Evolutionary conservation across 2,329 filamentous ascomycete species (phyloP).

Genomic region (Alternaria ethzedia): DNA sequence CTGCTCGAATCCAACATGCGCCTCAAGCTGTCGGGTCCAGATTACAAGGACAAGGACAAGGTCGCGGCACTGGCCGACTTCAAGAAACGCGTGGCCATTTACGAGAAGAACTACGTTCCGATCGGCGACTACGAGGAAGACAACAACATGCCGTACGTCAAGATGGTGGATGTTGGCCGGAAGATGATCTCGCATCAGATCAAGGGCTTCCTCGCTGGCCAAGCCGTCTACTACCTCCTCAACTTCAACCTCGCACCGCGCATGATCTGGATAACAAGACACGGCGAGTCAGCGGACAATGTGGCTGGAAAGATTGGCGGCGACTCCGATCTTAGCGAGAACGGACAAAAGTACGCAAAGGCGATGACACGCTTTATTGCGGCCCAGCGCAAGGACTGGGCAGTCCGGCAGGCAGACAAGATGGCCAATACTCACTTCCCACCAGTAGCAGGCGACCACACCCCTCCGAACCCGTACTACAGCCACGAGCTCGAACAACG

Average conservation of each 20-base stretch:
- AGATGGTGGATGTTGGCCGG: slow-evolving; percentile 96
- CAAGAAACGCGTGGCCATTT: slow-evolving; percentile 87
- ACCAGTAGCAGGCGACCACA: slow-evolving; percentile 88
- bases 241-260: slow-evolving; percentile 96
- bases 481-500: slow-evolving; percentile 64
- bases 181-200: slow-evolving; percentile 92
- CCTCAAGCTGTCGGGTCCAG: slow-evolving; percentile 90
- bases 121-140: slow-evolving; percentile 90
- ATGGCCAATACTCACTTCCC: slow-evolving; percentile 80
- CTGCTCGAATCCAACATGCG: slow-evolving; percentile 96
- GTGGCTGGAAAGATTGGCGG: slow-evolving; percentile 87
- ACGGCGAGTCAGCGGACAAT: slow-evolving; percentile 91
- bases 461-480: slow-evolving; percentile 91
- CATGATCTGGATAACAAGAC: slow-evolving; percentile 97
- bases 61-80: slow-evolving; percentile 85
- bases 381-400: slow-evolving; percentile 79
- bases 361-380: slow-evolving; percentile 86
- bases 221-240: slow-evolving; percentile 91
- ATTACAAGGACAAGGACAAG: slow-evolving; percentile 95
- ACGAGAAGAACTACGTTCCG: slow-evolving; percentile 92
- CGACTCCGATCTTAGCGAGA: slow-evolving; percentile 81
- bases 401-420: slow-evolving; percentile 80
- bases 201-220: slow-evolving; percentile 87
- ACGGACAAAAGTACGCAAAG: slow-evolving; percentile 78
- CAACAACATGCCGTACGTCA: slow-evolving; percentile 91